Evolutionary conservation across 768 basidiomycete species (phyloP), one percentile per base, ranked within the genome.

Genomic region (Rhizopogon vesiculosus): DNA sequence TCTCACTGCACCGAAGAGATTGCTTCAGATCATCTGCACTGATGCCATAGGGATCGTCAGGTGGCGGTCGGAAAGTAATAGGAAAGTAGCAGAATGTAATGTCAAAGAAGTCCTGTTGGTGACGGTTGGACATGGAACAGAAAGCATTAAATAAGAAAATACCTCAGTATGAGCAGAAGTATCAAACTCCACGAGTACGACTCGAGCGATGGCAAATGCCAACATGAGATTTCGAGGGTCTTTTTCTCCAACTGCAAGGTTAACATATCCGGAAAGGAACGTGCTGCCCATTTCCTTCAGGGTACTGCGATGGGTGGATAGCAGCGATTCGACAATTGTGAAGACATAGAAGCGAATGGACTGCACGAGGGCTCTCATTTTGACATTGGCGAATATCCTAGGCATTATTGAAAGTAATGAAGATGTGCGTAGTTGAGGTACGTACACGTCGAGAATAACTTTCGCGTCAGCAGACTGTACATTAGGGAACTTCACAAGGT

Each of bases 81-180:
- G 97, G 97, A 73, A 98, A 99, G 69, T 99, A 99, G 69, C 97
- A 98, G 69, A 95, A 98, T 0, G 87, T 90, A 66, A 98, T 86
- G 64, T 98, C 92, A 73, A 96, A 98, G 46, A 98, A 76, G 51
- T 87, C 82, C 93, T 98, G 61, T 6, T n/a, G 40, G 39, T 28
- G 42, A 54, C 16, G 29, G 35, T 16, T 28, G 45, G 18, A 39
- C 41, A 22, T 22, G 13, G 7, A 28, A 28, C 22, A 3, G 42
- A 44, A 44, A 7, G 13, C 15, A 16, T 16, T 10, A 49, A 55
- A 19, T 12, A 39, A 10, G 25, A 35, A 35, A 64, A 58, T 63
- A 93, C 96, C 75, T 98, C 95, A 38, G 93, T 76, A 56, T 83
- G 77, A 39, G 79, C 74, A 16, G 80, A 72, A 35, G 92, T 81